Evolutionary conservation across 495 filamentous ascomycete species (phyloP), one percentile per base, ranked within the genome.

Genomic region (Aspergillus steynii): DNA sequence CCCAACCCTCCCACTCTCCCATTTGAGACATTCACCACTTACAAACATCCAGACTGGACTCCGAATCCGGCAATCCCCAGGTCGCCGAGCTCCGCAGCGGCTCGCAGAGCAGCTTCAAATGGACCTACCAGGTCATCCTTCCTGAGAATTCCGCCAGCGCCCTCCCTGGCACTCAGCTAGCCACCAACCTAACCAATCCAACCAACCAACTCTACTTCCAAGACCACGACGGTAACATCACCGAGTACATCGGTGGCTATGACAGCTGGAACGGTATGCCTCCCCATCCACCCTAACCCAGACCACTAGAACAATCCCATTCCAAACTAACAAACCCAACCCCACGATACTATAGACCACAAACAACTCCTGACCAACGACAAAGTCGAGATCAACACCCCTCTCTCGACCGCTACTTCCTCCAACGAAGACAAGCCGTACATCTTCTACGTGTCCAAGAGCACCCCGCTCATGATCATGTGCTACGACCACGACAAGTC

Each of bases 121-220:
- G 53, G 53, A 0, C 15, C 32, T 45, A 27, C n/a, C 34, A 55
- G 10, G 28, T 34, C 7, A 45, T 55, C 3, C 37, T 55, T 1
- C 53, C 53, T 28, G 53, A 55, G 53, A 55, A 29, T 3, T 12
- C 37, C 0, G 46, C 53, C 6, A 34, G 26, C 10, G 53, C 53
- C 8, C 53, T 55, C 10, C 53, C 53, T 2, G 53, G 53, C 27
- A 55, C 53, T 27, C 34, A 55, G 26, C 15, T 55, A 27, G 53
- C 53, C 7, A 14, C 20, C 2, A 55, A 45, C 27, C 46, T 55
- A 10, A 45, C 46, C 3, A 47, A 27, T 15, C 34, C 34, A 1
- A 20, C 34, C 37, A 55, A 45, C 28, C 34, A 29, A 14, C 53
- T 55, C n/a, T 55, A 34, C 53, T 55, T 45, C 34, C 53, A 55